Evolutionary conservation across 2,329 filamentous ascomycete genomes (phyloP).

Genomic region (Fusarium compactum): DNA sequence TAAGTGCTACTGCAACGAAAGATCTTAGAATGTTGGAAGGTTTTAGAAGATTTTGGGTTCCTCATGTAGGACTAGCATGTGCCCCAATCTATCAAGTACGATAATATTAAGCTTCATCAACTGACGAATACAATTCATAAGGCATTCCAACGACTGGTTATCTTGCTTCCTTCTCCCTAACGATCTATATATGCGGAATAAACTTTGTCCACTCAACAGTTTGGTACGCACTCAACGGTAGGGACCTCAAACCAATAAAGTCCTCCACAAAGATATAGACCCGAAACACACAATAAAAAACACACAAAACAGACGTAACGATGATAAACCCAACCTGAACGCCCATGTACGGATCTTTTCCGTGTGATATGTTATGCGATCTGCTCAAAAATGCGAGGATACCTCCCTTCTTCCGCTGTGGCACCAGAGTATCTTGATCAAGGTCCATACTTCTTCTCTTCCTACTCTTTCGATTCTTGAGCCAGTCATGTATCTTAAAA

Average conservation of each 20-base stretch:
- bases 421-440: neutral
- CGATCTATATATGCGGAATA: conserved; percentile 27
- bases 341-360: conserved; percentile 2
- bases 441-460: rapidly evolving
- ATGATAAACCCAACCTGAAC: conserved; percentile 10
- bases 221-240: conserved; percentile 12
- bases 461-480: neutral
- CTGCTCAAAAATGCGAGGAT: neutral
- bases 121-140: no score
- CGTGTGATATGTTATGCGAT: conserved; percentile 9
- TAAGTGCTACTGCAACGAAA: no score
- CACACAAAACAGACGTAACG: conserved; percentile 6
- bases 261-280: conserved; percentile 13
- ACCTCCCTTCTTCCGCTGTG: neutral
- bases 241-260: conserved; percentile 4
- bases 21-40: no score
- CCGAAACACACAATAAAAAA: conserved; percentile 3
- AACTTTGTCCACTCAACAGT: conserved; percentile 17
- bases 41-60: no score
- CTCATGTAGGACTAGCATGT: no score
- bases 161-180: neutral
- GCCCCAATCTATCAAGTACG: no score
- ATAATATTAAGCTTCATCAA: no score
- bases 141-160: neutral
- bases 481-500: neutral